phyloP scores from a whole-genome alignment of 495 filamentous ascomycete genomes.

The Neurospora africana region DNA sequence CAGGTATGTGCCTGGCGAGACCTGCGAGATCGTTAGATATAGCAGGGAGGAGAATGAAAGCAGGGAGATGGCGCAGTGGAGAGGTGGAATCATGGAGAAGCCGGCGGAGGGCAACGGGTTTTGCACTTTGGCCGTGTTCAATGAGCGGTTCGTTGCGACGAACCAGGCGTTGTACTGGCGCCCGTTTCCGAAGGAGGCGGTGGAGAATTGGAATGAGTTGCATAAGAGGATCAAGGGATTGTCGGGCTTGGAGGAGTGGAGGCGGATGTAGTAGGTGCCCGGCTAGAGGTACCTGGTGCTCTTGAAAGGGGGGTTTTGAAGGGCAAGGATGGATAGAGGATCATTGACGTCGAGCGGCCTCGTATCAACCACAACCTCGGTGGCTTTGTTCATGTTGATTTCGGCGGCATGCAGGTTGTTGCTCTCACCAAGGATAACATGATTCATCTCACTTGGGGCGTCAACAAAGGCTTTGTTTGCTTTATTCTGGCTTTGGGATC shows the following conservation, averaged over 20 bases:
- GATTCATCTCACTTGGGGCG: constrained; percentile 55
- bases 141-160: neutral
- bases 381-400: constrained; percentile 48
- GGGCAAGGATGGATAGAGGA: constrained; percentile 34
- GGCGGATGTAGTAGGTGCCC: neutral
- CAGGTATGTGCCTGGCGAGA: neutral
- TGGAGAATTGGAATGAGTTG: neutral
- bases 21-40: neutral
- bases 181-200: neutral
- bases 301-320: constrained; percentile 2
- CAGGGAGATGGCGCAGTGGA: neutral
- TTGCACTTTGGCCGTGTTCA: neutral
- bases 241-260: neutral
- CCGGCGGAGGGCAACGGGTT: neutral
- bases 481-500: neutral
- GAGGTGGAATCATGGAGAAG: neutral
- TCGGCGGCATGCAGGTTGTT: constrained; percentile 55
- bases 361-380: constrained; percentile 43
- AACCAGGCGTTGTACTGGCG: neutral
- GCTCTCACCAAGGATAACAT: constrained; percentile 54
- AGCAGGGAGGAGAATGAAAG: neutral
- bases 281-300: neutral
- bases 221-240: neutral
- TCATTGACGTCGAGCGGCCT: constrained; percentile 44
- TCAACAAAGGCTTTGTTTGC: constrained; percentile 37